These are phyloP conservation scores for Pichia pseudocactophila DNA, from an alignment of 805 yeast species.

Conservation along the genomic window DNA sequence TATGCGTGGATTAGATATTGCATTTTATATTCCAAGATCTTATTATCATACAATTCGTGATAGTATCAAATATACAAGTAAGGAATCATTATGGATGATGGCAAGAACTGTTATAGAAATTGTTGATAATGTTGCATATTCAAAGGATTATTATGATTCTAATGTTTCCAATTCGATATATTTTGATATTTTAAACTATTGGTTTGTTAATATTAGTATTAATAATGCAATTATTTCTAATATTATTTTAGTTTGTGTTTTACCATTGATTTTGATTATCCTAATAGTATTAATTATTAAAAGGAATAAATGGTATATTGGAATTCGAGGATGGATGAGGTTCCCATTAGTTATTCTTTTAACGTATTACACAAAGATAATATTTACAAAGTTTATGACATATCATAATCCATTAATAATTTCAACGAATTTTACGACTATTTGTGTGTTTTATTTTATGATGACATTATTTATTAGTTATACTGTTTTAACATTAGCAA, in stretches of 20 bases:
- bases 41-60: conserved; percentile 77
- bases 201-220: conserved; percentile 46
- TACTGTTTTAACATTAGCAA: conserved; percentile 39
- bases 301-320: conserved; percentile 40
- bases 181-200: conserved; percentile 55
- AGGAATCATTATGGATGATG: conserved; percentile 80
- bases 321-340: conserved; percentile 39
- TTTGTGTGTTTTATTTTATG: conserved; percentile 39
- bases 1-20: conserved; percentile 79
- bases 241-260: conserved; percentile 38
- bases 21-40: conserved; percentile 79
- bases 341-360: conserved; percentile 49
- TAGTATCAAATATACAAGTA: conserved; percentile 52
- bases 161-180: conserved; percentile 42
- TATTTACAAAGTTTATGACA: conserved; percentile 22
- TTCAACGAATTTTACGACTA: conserved; percentile 40
- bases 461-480: conserved; percentile 42
- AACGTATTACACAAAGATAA: conserved; percentile 35
- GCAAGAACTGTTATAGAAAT: conserved; percentile 60
- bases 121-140: conserved; percentile 34
- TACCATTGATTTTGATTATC: conserved; percentile 46
- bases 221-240: conserved; percentile 42
- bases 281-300: conserved; percentile 39
- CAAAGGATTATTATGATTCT: conserved; percentile 13
- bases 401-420: conserved; percentile 38